Percentiles rank a stretch among this genome's conserved stretches.
These are phyloP conservation scores for Cinnamomum chago DNA, from an alignment of 164 flowering plant genomes.

Conservation along the genomic window DNA sequence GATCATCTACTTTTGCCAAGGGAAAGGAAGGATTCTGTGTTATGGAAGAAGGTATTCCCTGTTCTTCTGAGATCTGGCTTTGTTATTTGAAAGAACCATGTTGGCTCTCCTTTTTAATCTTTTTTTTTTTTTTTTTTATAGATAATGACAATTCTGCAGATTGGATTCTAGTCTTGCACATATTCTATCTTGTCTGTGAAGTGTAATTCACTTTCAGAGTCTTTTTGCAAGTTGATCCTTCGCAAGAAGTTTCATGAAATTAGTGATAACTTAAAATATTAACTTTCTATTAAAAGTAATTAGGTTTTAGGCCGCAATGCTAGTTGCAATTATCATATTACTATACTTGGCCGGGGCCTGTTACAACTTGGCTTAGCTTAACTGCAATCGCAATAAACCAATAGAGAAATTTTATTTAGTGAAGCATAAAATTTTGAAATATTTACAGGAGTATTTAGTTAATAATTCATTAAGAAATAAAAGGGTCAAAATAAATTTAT, in stretches of 20 bases:
- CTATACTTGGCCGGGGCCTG: background rate
- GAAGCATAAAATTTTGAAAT: too few species aligned
- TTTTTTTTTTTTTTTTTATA: background rate
- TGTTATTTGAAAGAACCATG: slow-evolving; percentile 1
- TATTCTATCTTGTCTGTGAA: background rate
- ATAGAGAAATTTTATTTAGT: background rate
- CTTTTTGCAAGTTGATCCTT: background rate
- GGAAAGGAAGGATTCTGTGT: slow-evolving; percentile 64
- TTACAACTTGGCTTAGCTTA: background rate
- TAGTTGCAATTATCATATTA: background rate
- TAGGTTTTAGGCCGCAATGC: background rate
- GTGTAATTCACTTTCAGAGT: background rate
- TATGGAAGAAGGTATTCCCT: slow-evolving; percentile 80
- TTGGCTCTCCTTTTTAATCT: background rate
- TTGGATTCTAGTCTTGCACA: background rate
- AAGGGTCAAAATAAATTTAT: too few species aligned
- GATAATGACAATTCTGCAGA: background rate
- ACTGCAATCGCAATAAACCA: background rate
- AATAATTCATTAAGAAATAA: too few species aligned
- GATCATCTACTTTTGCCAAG: slow-evolving; percentile 84
- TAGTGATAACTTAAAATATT: background rate
- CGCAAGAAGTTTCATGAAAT: background rate
- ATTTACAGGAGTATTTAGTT: too few species aligned
- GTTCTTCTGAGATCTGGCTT: background rate
- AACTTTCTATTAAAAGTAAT: background rate